Percentiles rank a stretch among this genome's conserved stretches.
Conservation (phyloP, 1,284 basidiomycete species). For the Microbotryomycetes sp. region DNA sequence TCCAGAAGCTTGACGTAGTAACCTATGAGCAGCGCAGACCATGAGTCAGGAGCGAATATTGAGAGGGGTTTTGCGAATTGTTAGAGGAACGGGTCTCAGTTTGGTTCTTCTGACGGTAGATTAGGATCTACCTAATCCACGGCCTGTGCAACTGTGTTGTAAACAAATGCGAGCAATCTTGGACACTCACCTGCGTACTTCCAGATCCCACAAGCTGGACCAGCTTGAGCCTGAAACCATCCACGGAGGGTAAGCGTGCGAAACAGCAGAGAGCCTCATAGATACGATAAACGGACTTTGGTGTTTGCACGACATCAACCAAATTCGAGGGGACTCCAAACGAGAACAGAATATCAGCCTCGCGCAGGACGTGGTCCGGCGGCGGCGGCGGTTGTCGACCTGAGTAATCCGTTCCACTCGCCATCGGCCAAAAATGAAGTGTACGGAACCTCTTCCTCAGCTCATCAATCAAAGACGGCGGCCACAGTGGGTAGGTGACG, state of each 20-base stretch:
- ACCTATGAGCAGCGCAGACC: too few species aligned
- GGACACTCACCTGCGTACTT: not conserved
- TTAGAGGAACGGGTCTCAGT: too few species aligned
- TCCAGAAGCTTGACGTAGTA: slow-evolving; percentile 8
- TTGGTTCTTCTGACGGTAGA: too few species aligned
- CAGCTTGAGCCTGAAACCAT: not conserved
- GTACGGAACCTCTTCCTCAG: not conserved
- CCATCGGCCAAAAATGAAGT: not conserved
- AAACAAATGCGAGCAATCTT: too few species aligned
- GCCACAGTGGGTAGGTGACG: not conserved
- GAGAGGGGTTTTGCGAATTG: too few species aligned
- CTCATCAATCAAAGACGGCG: not conserved
- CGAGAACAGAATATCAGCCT: not conserved
- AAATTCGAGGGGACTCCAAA: not conserved
- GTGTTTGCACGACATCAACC: not conserved
- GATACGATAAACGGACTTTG: not conserved
- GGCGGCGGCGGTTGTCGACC: not conserved
- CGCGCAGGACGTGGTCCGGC: not conserved
- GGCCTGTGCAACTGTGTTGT: too few species aligned
- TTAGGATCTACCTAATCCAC: too few species aligned
- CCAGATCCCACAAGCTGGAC: not conserved
- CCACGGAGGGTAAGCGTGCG: too few species aligned
- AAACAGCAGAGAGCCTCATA: not conserved
- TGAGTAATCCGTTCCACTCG: not conserved
- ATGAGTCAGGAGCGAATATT: too few species aligned